Conservation (phyloP, 108 stramenopile genomes). For the Skeletonema potamos region DNA sequence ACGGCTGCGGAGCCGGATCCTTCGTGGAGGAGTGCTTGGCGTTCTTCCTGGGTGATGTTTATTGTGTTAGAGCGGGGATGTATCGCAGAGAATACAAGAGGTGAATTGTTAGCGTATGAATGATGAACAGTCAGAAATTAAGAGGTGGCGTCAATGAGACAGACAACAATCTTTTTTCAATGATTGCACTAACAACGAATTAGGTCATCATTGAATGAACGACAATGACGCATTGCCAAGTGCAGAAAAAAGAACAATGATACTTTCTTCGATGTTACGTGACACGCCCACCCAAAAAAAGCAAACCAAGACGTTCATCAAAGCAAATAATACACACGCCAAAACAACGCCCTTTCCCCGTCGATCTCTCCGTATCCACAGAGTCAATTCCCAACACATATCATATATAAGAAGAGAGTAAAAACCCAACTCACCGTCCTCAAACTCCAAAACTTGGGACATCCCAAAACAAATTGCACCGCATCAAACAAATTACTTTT, state of each 20-base stretch:
- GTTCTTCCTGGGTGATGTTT: constrained; percentile 76
- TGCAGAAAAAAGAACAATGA: background rate
- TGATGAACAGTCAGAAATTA: background rate
- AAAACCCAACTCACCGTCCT: constrained; percentile 60
- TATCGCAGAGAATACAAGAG: background rate
- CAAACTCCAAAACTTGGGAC: constrained; percentile 89
- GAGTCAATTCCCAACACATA: background rate
- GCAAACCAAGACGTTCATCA: background rate
- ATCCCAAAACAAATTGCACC: constrained; percentile 93
- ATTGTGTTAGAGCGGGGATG: background rate
- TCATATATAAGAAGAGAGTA: background rate
- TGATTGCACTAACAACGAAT: too few relatives aligned
- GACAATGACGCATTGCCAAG: background rate
- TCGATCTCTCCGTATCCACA: background rate
- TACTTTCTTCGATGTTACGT: background rate
- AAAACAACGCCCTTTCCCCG: background rate
- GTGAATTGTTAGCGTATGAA: background rate
- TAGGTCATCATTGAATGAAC: background rate
- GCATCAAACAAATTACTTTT: constrained; percentile 98
- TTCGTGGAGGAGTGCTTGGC: constrained; percentile 90
- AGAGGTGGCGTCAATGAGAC: background rate
- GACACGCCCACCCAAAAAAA: background rate
- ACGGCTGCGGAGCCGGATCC: constrained; percentile 88
- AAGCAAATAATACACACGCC: background rate
- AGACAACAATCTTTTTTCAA: too few relatives aligned